phyloP scores from a whole-genome alignment of 2,329 filamentous ascomycete genomes.

The Beauveria bassiana region DNA sequence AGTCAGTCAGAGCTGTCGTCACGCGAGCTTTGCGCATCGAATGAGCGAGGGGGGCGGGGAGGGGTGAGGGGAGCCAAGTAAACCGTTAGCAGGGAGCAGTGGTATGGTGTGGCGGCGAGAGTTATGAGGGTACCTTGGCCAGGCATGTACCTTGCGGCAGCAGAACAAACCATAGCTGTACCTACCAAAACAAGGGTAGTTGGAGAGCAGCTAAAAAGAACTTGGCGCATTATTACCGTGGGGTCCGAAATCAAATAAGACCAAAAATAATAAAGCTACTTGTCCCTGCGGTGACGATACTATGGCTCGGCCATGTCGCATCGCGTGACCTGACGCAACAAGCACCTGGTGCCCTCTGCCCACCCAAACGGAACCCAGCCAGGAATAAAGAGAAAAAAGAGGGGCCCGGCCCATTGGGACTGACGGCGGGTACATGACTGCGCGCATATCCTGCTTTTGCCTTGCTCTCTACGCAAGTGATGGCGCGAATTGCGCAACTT shows the following conservation, averaged over 20 bases:
- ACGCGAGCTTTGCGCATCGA: constrained; percentile 9
- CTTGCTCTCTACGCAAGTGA: too few relatives aligned
- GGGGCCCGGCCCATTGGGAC: background rate
- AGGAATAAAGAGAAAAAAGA: background rate
- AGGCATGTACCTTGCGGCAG: too few relatives aligned
- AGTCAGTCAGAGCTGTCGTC: constrained; percentile 9
- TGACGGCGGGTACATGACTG: too few relatives aligned
- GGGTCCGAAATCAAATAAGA: background rate
- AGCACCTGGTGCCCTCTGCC: background rate
- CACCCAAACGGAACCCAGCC: background rate
- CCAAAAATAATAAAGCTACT: background rate
- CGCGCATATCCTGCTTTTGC: too few relatives aligned
- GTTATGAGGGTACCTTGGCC: background rate
- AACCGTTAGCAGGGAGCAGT: background rate
- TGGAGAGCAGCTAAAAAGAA: too few relatives aligned
- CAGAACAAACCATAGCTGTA: too few relatives aligned
- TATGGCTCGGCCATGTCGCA: constrained; percentile 2
- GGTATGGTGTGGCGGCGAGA: background rate
- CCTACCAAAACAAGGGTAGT: too few relatives aligned
- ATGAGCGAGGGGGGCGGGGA: background rate
- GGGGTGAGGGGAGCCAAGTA: background rate
- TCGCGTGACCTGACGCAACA: constrained; percentile 20
- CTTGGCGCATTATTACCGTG: background rate
- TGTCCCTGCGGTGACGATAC: background rate
- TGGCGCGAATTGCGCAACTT: too few relatives aligned